Base-by-base conservation (phyloP, 129 eudicot genomes). In the Tagetes patula region DNA sequence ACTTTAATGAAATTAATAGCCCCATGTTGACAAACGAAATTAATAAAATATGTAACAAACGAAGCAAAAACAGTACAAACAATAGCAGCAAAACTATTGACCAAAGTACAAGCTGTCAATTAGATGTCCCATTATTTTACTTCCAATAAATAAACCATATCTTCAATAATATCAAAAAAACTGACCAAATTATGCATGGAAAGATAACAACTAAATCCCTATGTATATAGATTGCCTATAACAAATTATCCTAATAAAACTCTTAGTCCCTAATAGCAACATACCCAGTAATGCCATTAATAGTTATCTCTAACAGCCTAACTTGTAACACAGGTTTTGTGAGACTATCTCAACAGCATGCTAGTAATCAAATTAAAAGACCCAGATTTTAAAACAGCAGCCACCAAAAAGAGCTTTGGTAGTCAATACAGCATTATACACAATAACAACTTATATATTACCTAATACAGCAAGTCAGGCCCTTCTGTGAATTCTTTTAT, bases 361-460 rank as follows among this genome's bases (percentile, higher is more conserved):
- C 54, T 42, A 33, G 8, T 8, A 72, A 42, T 73, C 9, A 45
- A 61, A 48, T n/a, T 11, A 60, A 45, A 61, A 14, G 14, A 62
- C 40, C 77, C 61, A 9, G 34, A 34, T 34, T 73, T 73, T 46
- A 48, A 45, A 34, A 72, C 20, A 38, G 62, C 40, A 48, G 34
- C 61, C 39, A 73, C 0, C 33, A 64, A 62, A 39, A 32, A 41
- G 1, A 30, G 67, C 14, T 30, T 65, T 52, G 53, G 43, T 34
- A 6, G 67, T 65, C 41, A 67, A 43, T 11, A 41, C 1, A 5
- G 27, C 0, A 27, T 37, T 8, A 39, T 40, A 5, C 56, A 56
- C 9, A 42, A 58, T 12, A 42, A 53, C 56, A 56, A 42, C 76
- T 55, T 55, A 62, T 2, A 45, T 41, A 72, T 36, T 37, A 49